Conservation (phyloP, 1,139 yeast species). For the Suhomyces bribrorum region DNA sequence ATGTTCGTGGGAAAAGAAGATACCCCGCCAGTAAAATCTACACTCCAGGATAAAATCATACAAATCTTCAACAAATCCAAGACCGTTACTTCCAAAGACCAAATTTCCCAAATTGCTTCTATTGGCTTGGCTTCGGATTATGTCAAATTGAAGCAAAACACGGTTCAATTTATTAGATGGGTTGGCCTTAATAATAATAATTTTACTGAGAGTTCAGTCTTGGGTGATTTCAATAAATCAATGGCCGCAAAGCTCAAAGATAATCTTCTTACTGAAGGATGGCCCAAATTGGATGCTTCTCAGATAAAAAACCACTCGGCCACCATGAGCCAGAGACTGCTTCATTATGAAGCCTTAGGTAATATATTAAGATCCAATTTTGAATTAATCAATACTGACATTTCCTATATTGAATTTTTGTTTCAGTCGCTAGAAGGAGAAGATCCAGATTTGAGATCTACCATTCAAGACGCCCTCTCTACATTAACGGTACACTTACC, state of each 20-base stretch:
- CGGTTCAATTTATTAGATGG: slow-evolving; percentile 65
- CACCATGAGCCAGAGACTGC: slow-evolving; percentile 49
- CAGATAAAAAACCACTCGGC: slow-evolving; percentile 30
- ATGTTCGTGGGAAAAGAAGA: slow-evolving; percentile 46
- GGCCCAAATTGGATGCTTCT: slow-evolving; percentile 52
- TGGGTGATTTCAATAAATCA: slow-evolving; percentile 32
- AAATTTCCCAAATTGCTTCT: slow-evolving; percentile 47
- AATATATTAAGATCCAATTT: slow-evolving; percentile 57
- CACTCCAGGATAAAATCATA: slow-evolving; percentile 61
- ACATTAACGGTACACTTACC: slow-evolving; percentile 55
- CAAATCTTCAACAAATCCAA: slow-evolving; percentile 54
- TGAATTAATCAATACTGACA: slow-evolving; percentile 43
- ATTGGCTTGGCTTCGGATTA: slow-evolving; percentile 59
- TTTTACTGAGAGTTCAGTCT: slow-evolving; percentile 12
- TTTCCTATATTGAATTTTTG: slow-evolving; percentile 61
- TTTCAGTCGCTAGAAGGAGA: slow-evolving; percentile 75
- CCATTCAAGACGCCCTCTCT: slow-evolving; percentile 74
- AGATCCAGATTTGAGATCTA: slow-evolving; percentile 57
- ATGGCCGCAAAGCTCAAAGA: slow-evolving; percentile 56
- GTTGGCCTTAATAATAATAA: slow-evolving; percentile 31
- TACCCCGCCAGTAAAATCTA: slow-evolving; percentile 54
- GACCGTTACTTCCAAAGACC: slow-evolving; percentile 42
- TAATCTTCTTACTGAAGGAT: slow-evolving; percentile 55
- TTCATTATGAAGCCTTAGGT: slow-evolving; percentile 79
- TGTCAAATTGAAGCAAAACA: slow-evolving; percentile 46